Evolutionary conservation across 2,329 filamentous ascomycete species (phyloP), one percentile per base, ranked within the genome.

Genomic region (Penicillium capsulatum): DNA sequence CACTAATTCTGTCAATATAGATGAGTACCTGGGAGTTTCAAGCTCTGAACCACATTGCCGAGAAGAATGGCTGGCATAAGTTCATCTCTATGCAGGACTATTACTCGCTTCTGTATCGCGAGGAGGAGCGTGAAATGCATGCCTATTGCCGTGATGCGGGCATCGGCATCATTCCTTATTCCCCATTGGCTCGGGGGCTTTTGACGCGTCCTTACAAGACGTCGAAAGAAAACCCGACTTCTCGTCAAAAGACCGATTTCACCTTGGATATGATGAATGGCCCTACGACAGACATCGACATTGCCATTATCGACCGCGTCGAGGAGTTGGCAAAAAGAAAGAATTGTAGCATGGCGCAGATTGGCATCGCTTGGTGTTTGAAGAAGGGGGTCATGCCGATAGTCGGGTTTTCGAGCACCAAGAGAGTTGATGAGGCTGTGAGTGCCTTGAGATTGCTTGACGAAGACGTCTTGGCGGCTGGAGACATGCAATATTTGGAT

Each of bases 311-410:
- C 34, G 60, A 64, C 24, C 67, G 76, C 0, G 75, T 81, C 2
- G 71, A 80, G 58, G 74, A 82, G 57, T 48, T 83, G 11, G 77
- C 80, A 0, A 66, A 70, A 45, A 77, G 79, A 62, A 72, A 73
- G 49, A 72, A 68, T 0, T 69, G 76, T 57, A 76, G 71, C 47
- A 84, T 85, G 74, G 75, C 77, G 30, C 75, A 82, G 40, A 75
- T 86, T 15, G 74, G 78, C 1, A 69, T 81, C 38, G 80, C 79
- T 3, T 86, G 82, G 82, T 72, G 74, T 40, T 65, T 77, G 48
- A 69, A 72, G 47, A 67, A 69, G 45, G 67, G 72, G 31, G 71
- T 74, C 4, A 61, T 70, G 15, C 80, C 79, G 2, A 83, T 84
- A 42, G 66, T 83, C 37, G 81, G 82, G 0, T 67, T 84, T 48